Evolutionary conservation across 164 flowering plant genomes (phyloP), one percentile per base, ranked within the genome.

Genomic region (Dillenia turbinata): DNA sequence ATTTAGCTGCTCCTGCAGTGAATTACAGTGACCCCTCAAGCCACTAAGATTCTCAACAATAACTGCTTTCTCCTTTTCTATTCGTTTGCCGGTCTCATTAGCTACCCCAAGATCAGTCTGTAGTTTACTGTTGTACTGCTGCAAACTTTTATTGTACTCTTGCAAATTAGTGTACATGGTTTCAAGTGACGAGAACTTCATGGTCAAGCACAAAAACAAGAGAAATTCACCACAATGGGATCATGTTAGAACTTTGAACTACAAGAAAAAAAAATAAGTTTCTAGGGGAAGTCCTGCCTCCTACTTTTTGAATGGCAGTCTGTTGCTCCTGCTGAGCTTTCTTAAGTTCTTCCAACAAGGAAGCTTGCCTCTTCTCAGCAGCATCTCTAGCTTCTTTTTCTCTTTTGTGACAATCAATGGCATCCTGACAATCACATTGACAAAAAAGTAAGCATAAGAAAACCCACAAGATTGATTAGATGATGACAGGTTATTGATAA

Each of bases 301-400:
- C 24, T 76, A 79, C 85, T 74, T 56, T 77, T 46, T 74, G 63
- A 44, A 74, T 74, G 46, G 77, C 79, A 19, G 54, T 68, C 15
- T 48, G 22, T 66, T 70, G 72, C 54, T 85, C 88, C 54, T 81
- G 70, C 47, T 69, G 77, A 49, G 69, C 69, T 68, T 73, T 89
- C 43, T 62, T 80, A 59, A 86, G 80, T 69, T 83, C 90, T 55
- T 75, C 82, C 1, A 67, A 62, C 8, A 83, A 69, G 65, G 83
- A 72, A 57, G 68, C 81, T 46, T 65, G 71, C 60, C 56, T 13
- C 54, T 67, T 78, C 51, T 89, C 96, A n/a, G 71, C 78, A 17
- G 75, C 73, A 61, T 59, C 56, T 63, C 85, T 81, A 15, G 85
- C 84, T 56, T 86, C 85, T 40, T 52, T 66, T 68, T 89, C 96